Evolutionary conservation across 768 basidiomycete genomes (phyloP).

Genomic region (Gymnopilus dilepis): DNA sequence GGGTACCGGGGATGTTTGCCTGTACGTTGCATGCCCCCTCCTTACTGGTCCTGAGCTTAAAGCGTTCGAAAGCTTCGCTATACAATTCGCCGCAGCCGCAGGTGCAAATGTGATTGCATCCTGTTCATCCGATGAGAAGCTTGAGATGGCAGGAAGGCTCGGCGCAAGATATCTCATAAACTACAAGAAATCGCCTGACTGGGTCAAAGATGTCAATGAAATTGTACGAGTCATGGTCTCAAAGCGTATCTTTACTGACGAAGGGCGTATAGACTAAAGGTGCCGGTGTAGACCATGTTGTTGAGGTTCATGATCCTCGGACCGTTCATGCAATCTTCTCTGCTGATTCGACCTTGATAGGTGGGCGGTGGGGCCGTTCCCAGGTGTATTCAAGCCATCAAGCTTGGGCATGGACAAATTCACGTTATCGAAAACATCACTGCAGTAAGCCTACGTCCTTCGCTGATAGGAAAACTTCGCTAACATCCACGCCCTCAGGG

Average conservation of each 20-base stretch:
- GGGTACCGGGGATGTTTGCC: slow-evolving; percentile 65
- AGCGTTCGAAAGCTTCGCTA: slow-evolving; percentile 43
- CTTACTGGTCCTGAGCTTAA: not conserved
- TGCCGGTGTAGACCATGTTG: slow-evolving; percentile 42
- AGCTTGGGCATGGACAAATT: slow-evolving; percentile 45
- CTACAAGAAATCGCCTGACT: slow-evolving; percentile 61
- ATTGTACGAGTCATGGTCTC: slow-evolving; percentile 40
- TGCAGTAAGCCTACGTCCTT: slow-evolving; percentile 30
- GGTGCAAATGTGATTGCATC: slow-evolving; percentile 71
- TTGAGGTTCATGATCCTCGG: slow-evolving; percentile 35
- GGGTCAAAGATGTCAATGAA: slow-evolving; percentile 56
- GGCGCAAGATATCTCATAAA: slow-evolving; percentile 67
- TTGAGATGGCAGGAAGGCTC: slow-evolving; percentile 53
- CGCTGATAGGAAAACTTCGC: not conserved
- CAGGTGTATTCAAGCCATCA: slow-evolving; percentile 45
- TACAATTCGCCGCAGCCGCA: slow-evolving; percentile 64
- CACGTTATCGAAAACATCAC: slow-evolving; percentile 57
- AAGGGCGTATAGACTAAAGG: slow-evolving; percentile 38
- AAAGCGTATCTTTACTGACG: not conserved
- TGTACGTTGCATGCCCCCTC: slow-evolving; percentile 33
- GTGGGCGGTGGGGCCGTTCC: slow-evolving; percentile 62
- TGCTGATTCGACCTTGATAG: slow-evolving; percentile 35
- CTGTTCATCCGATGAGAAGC: slow-evolving; percentile 69
- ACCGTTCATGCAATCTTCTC: not conserved
- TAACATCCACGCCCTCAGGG: slow-evolving; percentile 17